These are phyloP conservation scores for Daldinia bambusicola DNA, from an alignment of 495 filamentous ascomycete genomes.

Conservation along the genomic window DNA sequence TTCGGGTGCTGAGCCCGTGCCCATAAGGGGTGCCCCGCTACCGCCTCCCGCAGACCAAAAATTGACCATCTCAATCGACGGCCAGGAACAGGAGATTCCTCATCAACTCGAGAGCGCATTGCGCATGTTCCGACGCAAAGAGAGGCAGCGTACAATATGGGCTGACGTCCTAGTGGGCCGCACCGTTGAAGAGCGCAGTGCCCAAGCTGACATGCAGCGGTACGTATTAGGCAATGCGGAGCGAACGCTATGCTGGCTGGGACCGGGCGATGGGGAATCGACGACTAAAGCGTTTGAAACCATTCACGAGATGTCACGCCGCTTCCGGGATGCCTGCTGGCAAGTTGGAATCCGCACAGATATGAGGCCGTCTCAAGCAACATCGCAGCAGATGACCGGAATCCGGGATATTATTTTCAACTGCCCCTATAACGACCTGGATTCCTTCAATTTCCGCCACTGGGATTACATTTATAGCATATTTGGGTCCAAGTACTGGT, in stretches of 20 bases:
- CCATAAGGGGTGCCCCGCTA: neutral
- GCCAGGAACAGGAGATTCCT: slow-evolving; percentile 28
- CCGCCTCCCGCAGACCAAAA: neutral
- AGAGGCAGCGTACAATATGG: slow-evolving; percentile 40
- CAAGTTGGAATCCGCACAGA: slow-evolving; percentile 25
- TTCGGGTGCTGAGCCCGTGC: neutral
- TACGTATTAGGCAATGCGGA: slow-evolving; percentile 37
- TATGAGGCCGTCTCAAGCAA: neutral
- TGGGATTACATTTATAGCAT: slow-evolving; percentile 31
- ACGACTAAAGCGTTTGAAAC: slow-evolving; percentile 33
- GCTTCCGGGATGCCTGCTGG: slow-evolving; percentile 15
- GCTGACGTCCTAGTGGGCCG: slow-evolving; percentile 42
- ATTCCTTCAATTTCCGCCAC: slow-evolving; percentile 31
- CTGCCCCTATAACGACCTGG: slow-evolving; percentile 26
- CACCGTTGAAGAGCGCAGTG: slow-evolving; percentile 38
- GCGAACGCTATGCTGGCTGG: slow-evolving; percentile 45
- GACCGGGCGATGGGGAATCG: slow-evolving; percentile 22
- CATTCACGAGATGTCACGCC: slow-evolving; percentile 35
- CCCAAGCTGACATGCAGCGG: slow-evolving; percentile 21
- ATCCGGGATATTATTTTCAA: slow-evolving; percentile 10
- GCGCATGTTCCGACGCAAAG: slow-evolving; percentile 41
- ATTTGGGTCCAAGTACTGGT: slow-evolving; percentile 38
- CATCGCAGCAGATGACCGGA: slow-evolving; percentile 20
- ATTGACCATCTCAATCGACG: slow-evolving; percentile 27
- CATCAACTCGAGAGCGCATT: slow-evolving; percentile 35